Evolutionary conservation across 495 filamentous ascomycete genomes (phyloP), one percentile per base, ranked within the genome.

Genomic region (Penicillium soppii): DNA sequence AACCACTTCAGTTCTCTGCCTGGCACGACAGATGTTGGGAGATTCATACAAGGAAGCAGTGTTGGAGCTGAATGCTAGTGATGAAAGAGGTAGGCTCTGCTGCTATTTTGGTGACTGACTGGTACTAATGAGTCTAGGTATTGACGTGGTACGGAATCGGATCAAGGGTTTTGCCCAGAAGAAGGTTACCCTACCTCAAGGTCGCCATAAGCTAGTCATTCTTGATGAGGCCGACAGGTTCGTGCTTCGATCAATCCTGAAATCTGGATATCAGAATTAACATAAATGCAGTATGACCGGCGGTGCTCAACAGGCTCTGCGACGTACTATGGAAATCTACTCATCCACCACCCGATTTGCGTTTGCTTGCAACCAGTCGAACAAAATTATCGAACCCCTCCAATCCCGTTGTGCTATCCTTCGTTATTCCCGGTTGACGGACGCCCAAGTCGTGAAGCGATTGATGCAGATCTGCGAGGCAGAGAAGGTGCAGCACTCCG

Each of bases 81-180:
- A 99, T 57, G 94, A 99, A 70, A 81, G 94, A 78, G 94, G 90
- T 85, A 27, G 33, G 55, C 48, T 30, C 7, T 29, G 6, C 2
- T 7, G 10, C 15, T 21, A 10, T 27, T 2, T 21, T 2, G 19
- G 36, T n/a, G 5, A 33, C 38, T 3, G 20, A n/a, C 17, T 36
- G 7, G 5, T 41, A 36, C 56, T 66, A 19, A 68, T 30, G 3
- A 22, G 20, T 38, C 30, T 47, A 88, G 85, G 88, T 60, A 99
- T 99, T 70, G 94, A 99, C 63, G 94, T 99, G 19, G 94, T 99
- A 26, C 86, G 94, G n/a, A 96, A 96, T 59, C 82, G 95, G 37
- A 99, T 99, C 69, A 99, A 99, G 71, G 91, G 90, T 35, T 99
- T 99, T 65, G 94, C 94, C 2, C 94, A 99, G 70, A 99, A 99